A percentile compares a stretch with the other conserved stretches of the same genome.
These are phyloP conservation scores for Yamadazyma takamatsuzukensis DNA, from an alignment of 805 yeast species.

Conservation along the genomic window DNA sequence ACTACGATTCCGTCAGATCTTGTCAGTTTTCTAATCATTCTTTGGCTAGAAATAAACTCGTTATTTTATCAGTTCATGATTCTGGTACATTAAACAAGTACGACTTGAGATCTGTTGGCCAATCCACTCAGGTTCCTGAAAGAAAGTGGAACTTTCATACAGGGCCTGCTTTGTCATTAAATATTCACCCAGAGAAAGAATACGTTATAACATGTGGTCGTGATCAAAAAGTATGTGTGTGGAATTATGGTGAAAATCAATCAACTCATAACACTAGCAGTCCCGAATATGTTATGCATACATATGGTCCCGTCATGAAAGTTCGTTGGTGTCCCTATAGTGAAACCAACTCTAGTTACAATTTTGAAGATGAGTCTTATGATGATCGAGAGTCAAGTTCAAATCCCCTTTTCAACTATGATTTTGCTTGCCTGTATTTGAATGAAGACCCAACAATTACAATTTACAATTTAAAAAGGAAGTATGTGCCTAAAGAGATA, in stretches of 20 bases:
- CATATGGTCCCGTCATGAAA: slow-evolving; percentile 76
- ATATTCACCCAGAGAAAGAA: slow-evolving; percentile 83
- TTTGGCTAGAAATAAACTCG: slow-evolving; percentile 37
- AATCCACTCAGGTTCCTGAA: slow-evolving; percentile 49
- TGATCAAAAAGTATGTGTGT: slow-evolving; percentile 76
- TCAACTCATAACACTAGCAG: slow-evolving; percentile 11
- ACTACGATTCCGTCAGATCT: slow-evolving; percentile 66
- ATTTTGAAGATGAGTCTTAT: slow-evolving; percentile 15
- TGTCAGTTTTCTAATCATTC: slow-evolving; percentile 54
- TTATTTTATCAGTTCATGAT: slow-evolving; percentile 78
- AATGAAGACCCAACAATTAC: slow-evolving; percentile 70
- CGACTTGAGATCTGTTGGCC: slow-evolving; percentile 57
- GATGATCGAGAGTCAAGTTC: neutral
- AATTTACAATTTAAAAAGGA: slow-evolving; percentile 67
- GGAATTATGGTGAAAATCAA: slow-evolving; percentile 47
- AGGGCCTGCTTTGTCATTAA: slow-evolving; percentile 84
- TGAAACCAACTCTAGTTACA: slow-evolving; percentile 15
- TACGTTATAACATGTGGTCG: slow-evolving; percentile 90
- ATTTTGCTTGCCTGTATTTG: slow-evolving; percentile 69
- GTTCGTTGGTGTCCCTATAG: slow-evolving; percentile 56
- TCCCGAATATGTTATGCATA: slow-evolving; percentile 70
- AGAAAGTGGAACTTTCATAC: slow-evolving; percentile 81
- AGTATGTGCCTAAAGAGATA: slow-evolving; percentile 71
- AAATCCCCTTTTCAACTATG: slow-evolving; percentile 48
- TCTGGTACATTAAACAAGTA: slow-evolving; percentile 83